Percentiles rank a stretch among this genome's conserved stretches.
phyloP scores from a whole-genome alignment of 768 basidiomycete species.

The Serpula lacrymans region DNA sequence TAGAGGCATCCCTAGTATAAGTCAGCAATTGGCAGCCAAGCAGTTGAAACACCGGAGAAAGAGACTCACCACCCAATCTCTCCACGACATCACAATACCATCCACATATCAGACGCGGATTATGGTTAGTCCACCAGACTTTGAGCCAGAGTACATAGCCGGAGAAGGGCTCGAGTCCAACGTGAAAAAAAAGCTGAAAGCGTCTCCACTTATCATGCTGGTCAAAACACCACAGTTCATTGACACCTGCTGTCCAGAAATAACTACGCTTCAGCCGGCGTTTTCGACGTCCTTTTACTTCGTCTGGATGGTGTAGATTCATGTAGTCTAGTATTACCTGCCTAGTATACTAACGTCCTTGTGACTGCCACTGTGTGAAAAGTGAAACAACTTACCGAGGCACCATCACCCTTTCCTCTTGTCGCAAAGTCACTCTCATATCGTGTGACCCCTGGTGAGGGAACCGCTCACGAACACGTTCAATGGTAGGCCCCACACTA shows the following conservation, averaged over 20 bases:
- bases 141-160: slow-evolving; percentile 33
- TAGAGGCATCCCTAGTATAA: slow-evolving; percentile 31
- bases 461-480: too few species aligned
- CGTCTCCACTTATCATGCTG: slow-evolving; percentile 46
- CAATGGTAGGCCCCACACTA: too few species aligned
- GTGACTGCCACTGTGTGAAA: too few species aligned
- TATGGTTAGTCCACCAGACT: slow-evolving; percentile 42
- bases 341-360: too few species aligned
- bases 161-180: slow-evolving; percentile 33
- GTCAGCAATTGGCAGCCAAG: slow-evolving; percentile 3
- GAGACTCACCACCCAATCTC: slow-evolving; percentile 13
- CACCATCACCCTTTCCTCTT: too few species aligned
- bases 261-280: slow-evolving; percentile 21
- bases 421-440: too few species aligned
- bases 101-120: slow-evolving; percentile 28
- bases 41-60: slow-evolving; percentile 7
- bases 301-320: too few species aligned
- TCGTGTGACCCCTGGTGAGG: too few species aligned
- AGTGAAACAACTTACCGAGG: too few species aligned
- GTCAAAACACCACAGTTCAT: slow-evolving; percentile 33
- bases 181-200: slow-evolving; percentile 36
- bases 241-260: slow-evolving; percentile 40
- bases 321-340: too few species aligned
- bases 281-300: slow-evolving; percentile 14
- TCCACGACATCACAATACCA: slow-evolving; percentile 34